Base-by-base conservation (phyloP, 192 early-diverging fungal species). In the Linnemannia elongata region DNA sequence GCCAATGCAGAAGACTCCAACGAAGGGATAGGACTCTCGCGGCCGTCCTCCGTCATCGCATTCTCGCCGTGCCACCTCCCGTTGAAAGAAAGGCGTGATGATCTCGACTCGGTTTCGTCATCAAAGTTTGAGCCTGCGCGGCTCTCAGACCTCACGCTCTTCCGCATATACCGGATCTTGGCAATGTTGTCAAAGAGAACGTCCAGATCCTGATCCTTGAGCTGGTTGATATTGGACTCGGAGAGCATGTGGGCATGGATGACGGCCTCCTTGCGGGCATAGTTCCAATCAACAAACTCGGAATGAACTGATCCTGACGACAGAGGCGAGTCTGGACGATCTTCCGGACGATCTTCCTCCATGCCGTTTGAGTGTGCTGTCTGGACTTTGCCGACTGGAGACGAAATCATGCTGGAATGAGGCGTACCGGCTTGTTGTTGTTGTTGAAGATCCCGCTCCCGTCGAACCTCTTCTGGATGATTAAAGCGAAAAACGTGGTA, bases 401-500 rank as follows among this genome's bases (percentile, higher is more conserved):
- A 81, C 13, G 85, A 81, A 6, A 87, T 68, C 72, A 70, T 78
- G 63, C 80, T 87, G 8, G 85, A 78, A 20, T 52, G 15, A 41
- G 79, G 69, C 5, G 54, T 80, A 17, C 42, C n/a, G 17, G 75
- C 78, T n/a, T 82, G 72, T 20, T 79, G 69, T 20, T 79, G 69
- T 41, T 88, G 73, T 71, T 85, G 60, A 24, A 88, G 75, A 47
- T 91, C 91, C 8, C 94, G 89, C 81, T 95, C 94, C 13, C 89
- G 87, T n/a, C 95, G 92, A 3, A 92, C 95, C 78, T 97, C 95
- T 75, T 92, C 93, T 6, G 97, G 97, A 81, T 97, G 91, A 74
- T 95, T 97, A 75, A 97, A 95, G 17, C 96, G 88, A 78, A 97
- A 97, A 0, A 97, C 94, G 88, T 96, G 96, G 74, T 94, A 91